Base-by-base conservation (phyloP, 768 basidiomycete genomes). In the Pholiota microspora region DNA sequence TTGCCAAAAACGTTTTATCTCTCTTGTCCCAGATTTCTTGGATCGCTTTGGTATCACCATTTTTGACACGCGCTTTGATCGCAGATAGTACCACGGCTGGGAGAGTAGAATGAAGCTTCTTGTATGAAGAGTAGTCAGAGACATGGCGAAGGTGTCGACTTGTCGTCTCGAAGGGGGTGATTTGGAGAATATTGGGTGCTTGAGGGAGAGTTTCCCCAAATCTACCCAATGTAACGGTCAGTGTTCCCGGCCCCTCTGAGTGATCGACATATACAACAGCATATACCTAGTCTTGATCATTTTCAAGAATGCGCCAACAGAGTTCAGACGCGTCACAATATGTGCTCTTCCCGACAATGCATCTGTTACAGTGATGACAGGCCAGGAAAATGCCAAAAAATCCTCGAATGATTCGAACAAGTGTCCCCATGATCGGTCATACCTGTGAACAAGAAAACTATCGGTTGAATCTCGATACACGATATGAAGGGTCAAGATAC, bases 311-410 rank as follows among this genome's bases (percentile, higher is more conserved):
- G 88, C 84, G 4, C 80, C 78, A 45, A 93, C 77, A 28, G 86
- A 86, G 3, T 76, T 84, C 57, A 83, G 70, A 45, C 87, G 80
- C n/a, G 89, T 92, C 21, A 89, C 89, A 51, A 93, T 86, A 67
- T 92, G 90, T 0, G 88, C 82, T 57, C 78, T 78, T 15, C 88
- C 85, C 0, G 91, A 89, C 66, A 76, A 78, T 38, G 75, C 65
- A 65, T 92, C 88, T 31, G 91, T 92, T 40, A 89, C 81, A 0
- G 84, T 84, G 57, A 93, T 86, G 15, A 81, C 83, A 4, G 91
- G 91, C 91, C 90, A 93, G 35, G 86, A 88, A 67, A 92, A 92
- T 10, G 80, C 76, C 31, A 93, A 76, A 67, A 93, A 93, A 25
- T 81, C 83, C 45, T 89, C 87, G 64, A 92, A 92, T 0, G 86